Conservation (phyloP, 2,329 filamentous ascomycete genomes). For the Diaporthe australafricana region DNA sequence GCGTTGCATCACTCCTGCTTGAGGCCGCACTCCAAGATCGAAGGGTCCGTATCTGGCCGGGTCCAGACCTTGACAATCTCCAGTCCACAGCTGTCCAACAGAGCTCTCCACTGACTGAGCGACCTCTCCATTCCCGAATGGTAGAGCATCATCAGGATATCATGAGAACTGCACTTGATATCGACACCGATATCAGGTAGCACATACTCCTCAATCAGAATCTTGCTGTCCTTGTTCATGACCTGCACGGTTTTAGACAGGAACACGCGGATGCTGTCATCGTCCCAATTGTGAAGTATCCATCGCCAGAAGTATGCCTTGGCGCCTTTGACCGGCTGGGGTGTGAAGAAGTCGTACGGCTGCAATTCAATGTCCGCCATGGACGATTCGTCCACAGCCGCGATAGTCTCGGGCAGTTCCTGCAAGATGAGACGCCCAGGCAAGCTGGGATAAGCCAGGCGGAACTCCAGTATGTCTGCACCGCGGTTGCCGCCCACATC, state of each 20-base stretch:
- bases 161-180: background rate
- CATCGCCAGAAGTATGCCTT: conserved; percentile 23
- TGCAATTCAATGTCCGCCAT: background rate
- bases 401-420: conserved; percentile 1
- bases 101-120: conserved; percentile 1
- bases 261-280: background rate
- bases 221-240: background rate
- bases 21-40: background rate
- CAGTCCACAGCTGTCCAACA: background rate
- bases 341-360: conserved; percentile 18
- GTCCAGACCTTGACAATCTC: conserved; percentile 13
- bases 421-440: conserved; percentile 9
- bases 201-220: conserved; percentile 18
- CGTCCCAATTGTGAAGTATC: conserved; percentile 28
- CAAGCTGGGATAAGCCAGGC: background rate
- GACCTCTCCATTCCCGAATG: conserved; percentile 13
- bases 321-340: conserved; percentile 12
- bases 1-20: background rate
- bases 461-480: conserved; percentile 3
- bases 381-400: background rate
- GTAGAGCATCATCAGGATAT: conserved; percentile 9
- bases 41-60: conserved; percentile 4
- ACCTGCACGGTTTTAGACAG: conserved; percentile 14
- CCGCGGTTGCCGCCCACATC: conserved; percentile 4
- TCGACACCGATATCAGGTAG: background rate